phyloP scores from a whole-genome alignment of 2,329 filamentous ascomycete species.

The Daldinia sp. region DNA sequence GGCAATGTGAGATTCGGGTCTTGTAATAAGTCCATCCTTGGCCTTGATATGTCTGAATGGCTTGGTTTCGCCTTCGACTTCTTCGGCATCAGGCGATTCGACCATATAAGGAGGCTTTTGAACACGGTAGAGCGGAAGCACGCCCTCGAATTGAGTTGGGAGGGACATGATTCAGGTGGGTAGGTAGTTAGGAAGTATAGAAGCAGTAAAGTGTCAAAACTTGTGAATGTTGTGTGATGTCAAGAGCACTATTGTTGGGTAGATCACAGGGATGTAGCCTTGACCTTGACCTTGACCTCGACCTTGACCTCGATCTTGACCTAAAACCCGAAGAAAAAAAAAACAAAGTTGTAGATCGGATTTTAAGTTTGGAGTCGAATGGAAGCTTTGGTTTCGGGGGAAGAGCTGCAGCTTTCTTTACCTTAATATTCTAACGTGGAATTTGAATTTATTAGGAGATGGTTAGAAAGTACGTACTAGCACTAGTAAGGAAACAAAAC shows the following conservation, averaged over 20 bases:
- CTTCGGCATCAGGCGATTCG: constrained; percentile 72
- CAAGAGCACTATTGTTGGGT: constrained; percentile 14
- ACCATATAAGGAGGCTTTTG: constrained; percentile 79
- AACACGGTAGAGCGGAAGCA: constrained; percentile 64
- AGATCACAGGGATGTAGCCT: constrained; percentile 1
- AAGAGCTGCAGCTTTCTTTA: constrained; percentile 16
- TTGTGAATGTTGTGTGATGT: constrained; percentile 8
- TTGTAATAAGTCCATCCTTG: constrained; percentile 73
- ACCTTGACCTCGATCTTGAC: too few species aligned
- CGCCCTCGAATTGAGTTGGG: constrained; percentile 48
- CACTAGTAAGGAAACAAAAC: constrained; percentile 9
- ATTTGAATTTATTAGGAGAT: not conserved
- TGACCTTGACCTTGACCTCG: too few species aligned
- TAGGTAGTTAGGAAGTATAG: not conserved
- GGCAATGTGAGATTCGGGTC: constrained; percentile 72
- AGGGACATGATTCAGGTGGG: constrained; percentile 37
- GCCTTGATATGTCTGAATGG: constrained; percentile 77
- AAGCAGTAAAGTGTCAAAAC: too few species aligned
- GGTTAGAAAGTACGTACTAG: not conserved
- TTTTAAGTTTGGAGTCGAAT: not conserved
- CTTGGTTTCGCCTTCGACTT: constrained; percentile 82
- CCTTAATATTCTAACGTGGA: constrained; percentile 19
- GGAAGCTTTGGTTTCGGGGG: not conserved
- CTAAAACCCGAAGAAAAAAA: not conserved
- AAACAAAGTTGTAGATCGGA: not conserved